Conservation (phyloP, 352 stramenopile genomes). For the Elongisporangium prolatum region DNA sequence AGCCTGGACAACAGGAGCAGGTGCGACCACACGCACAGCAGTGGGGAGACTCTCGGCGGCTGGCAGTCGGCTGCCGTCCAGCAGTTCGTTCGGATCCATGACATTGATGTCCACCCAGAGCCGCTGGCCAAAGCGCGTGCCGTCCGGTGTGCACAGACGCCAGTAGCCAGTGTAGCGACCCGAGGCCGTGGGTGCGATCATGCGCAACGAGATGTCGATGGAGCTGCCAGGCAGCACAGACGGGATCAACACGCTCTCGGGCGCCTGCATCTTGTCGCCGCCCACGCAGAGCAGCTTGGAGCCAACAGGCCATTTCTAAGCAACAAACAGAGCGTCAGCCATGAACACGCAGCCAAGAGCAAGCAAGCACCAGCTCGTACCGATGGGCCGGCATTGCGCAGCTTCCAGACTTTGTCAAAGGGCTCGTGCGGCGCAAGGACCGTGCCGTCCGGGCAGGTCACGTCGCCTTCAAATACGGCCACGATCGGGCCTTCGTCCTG, state of each 20-base stretch:
- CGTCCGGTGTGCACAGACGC: constrained; percentile 75
- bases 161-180: constrained; percentile 88
- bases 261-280: constrained; percentile 70
- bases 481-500: constrained; percentile 59
- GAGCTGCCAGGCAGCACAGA: constrained; percentile 57
- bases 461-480: constrained; percentile 85
- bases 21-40: constrained; percentile 26
- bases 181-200: constrained; percentile 51
- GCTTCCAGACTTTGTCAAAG: constrained; percentile 86
- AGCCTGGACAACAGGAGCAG: constrained; percentile 20
- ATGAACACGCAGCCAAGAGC: background rate
- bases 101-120: constrained; percentile 89
- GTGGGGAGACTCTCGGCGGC: no score
- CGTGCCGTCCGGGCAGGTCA: constrained; percentile 82
- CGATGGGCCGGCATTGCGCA: constrained; percentile 72
- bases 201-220: constrained; percentile 72
- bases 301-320: constrained; percentile 67
- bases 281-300: constrained; percentile 64
- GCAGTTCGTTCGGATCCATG: constrained; percentile 28
- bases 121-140: constrained; percentile 82
- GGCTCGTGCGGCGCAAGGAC: constrained; percentile 55
- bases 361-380: constrained; percentile 6
- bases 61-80: no score
- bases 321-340: background rate
- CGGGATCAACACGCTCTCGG: constrained; percentile 67